These are phyloP conservation scores for Phytophthora sp. DNA, from an alignment of 352 stramenopile genomes.

Conservation along the genomic window DNA sequence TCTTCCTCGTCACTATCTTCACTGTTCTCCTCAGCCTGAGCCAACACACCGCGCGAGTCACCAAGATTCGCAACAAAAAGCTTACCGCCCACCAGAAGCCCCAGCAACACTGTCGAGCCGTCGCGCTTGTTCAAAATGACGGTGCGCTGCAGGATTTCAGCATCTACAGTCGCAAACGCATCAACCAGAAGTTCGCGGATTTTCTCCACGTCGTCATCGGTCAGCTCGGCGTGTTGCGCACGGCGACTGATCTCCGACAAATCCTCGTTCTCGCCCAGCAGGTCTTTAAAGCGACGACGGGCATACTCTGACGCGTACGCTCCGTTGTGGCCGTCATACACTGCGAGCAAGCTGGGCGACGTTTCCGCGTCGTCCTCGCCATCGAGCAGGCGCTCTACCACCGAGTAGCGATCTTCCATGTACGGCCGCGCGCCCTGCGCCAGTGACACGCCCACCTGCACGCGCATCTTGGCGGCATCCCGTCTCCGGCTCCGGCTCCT, in stretches of 20 bases:
- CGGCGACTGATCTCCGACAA: constrained; percentile 56
- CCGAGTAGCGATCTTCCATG: constrained; percentile 83
- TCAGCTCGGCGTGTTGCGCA: constrained; percentile 34
- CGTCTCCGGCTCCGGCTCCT: constrained; percentile 18
- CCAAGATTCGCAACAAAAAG: constrained; percentile 82
- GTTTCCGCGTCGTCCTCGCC: constrained; percentile 41
- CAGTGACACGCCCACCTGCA: constrained; percentile 52
- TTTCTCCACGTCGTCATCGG: constrained; percentile 50
- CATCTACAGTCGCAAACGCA: constrained; percentile 66
- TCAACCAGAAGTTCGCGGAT: constrained; percentile 61
- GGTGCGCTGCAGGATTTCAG: constrained; percentile 75
- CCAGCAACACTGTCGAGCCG: constrained; percentile 77
- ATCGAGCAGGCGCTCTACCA: constrained; percentile 66
- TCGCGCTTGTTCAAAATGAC: constrained; percentile 75
- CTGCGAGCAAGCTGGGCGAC: constrained; percentile 61
- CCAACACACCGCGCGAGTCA: constrained; percentile 74
- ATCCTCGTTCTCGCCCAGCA: constrained; percentile 55
- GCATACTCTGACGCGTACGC: constrained; percentile 72
- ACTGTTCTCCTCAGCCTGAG: constrained; percentile 31
- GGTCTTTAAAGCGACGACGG: constrained; percentile 58
- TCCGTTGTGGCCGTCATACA: constrained; percentile 85
- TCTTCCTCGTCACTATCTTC: constrained; percentile 24
- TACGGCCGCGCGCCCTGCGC: constrained; percentile 75
- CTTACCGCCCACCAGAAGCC: constrained; percentile 69
- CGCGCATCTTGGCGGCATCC: constrained; percentile 39